These are phyloP conservation scores for Zoysia pacifica DNA, from an alignment of 176 grass and related monocot species.

Conservation along the genomic window DNA sequence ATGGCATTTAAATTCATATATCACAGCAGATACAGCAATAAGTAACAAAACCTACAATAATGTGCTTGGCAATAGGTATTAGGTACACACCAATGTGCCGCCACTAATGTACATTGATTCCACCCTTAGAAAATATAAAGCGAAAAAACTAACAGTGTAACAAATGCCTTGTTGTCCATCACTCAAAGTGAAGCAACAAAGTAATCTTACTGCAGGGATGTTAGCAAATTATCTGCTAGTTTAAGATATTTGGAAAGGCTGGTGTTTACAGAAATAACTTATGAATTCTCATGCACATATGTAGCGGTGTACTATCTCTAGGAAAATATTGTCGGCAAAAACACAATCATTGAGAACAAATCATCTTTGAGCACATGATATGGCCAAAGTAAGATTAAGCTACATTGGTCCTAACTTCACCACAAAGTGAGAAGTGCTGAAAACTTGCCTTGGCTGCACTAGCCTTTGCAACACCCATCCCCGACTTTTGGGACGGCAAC, in stretches of 20 bases:
- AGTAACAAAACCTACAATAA: slow-evolving; percentile 19
- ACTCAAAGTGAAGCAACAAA: slow-evolving; percentile 32
- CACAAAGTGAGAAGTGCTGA: neutral
- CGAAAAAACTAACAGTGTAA: neutral
- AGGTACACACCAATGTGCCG: neutral
- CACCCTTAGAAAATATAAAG: slow-evolving; percentile 7
- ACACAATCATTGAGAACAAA: neutral
- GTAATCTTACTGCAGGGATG: slow-evolving; percentile 19
- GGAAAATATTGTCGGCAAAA: neutral
- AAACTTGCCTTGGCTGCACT: slow-evolving; percentile 64
- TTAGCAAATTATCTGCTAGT: slow-evolving; percentile 3
- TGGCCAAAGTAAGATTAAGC: neutral
- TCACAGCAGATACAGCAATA: neutral
- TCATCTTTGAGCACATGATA: slow-evolving; percentile 5
- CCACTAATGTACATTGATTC: neutral
- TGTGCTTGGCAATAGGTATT: neutral
- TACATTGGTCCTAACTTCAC: slow-evolving; percentile 31
- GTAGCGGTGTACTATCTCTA: neutral
- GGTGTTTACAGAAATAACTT: neutral
- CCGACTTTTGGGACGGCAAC: slow-evolving; percentile 60
- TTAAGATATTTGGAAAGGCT: neutral
- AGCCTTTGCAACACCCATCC: slow-evolving; percentile 59
- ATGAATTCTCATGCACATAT: neutral
- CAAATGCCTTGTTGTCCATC: slow-evolving; percentile 6
- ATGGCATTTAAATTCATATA: neutral